These are phyloP conservation scores for Brassica balearica DNA, from an alignment of 441 rosid genomes.

Conservation along the genomic window DNA sequence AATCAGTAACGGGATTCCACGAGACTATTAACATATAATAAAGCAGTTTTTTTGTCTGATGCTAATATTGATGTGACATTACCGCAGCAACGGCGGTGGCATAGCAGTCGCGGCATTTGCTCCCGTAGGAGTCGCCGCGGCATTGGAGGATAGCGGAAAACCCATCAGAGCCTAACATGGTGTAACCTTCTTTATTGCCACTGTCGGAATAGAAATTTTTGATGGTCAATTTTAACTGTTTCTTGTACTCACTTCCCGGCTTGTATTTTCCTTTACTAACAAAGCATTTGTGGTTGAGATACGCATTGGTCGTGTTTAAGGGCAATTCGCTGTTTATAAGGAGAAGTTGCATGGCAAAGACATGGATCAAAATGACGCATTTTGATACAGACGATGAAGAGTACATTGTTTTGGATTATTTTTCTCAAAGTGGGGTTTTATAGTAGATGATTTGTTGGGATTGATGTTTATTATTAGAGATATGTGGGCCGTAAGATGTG, in stretches of 20 bases:
- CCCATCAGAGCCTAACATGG: neutral
- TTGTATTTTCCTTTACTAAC: constrained; percentile 52
- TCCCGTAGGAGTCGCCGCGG: constrained; percentile 60
- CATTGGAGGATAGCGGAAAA: constrained; percentile 58
- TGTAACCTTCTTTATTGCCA: neutral
- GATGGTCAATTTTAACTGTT: constrained; percentile 32
- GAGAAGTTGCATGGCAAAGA: constrained; percentile 17
- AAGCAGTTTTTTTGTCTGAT: neutral
- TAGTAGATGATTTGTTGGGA: neutral
- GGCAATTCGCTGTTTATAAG: constrained; percentile 7
- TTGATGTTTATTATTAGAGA: constrained; percentile 4
- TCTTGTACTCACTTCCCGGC: constrained; percentile 43
- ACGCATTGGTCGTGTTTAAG: constrained; percentile 28
- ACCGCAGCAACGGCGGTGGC: neutral
- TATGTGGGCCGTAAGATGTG: too few species aligned
- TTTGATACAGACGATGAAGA: constrained; percentile 2
- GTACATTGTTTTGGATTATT: constrained; percentile 22
- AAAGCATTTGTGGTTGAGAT: constrained; percentile 55
- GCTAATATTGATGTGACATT: neutral
- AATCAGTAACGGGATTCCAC: neutral
- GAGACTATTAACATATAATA: neutral
- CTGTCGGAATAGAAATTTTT: constrained; percentile 1
- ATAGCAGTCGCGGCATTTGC: constrained; percentile 42
- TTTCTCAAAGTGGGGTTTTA: neutral
- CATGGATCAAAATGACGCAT: neutral